These are phyloP conservation scores for Aspergillus novoparasiticus DNA, from an alignment of 2,329 filamentous ascomycete species.

Conservation along the genomic window DNA sequence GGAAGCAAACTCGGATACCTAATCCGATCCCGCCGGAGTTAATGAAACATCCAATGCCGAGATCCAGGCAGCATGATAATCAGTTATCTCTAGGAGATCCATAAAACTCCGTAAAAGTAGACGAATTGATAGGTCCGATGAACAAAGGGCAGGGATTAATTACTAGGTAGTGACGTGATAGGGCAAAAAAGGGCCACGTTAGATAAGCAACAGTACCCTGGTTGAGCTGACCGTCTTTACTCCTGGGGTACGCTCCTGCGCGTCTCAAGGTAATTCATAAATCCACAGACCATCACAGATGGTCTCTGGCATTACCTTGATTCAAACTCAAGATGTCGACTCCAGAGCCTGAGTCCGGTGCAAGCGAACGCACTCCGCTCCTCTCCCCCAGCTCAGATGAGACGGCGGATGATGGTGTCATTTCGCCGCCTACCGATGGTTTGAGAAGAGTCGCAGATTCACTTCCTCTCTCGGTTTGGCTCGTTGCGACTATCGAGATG, in stretches of 20 bases:
- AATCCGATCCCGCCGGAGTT: too few species aligned
- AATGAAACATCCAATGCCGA: too few species aligned
- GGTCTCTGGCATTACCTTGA: background rate
- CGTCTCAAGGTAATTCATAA: background rate
- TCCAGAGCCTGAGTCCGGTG: background rate
- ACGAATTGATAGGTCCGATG: background rate
- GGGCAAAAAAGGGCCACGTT: background rate
- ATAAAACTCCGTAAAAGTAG: too few species aligned
- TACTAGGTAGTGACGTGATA: background rate
- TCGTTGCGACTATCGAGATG: conserved; percentile 12
- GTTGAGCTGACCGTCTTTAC: background rate
- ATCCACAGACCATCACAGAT: background rate
- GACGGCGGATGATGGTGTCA: background rate
- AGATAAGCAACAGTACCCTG: background rate
- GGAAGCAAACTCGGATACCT: too few species aligned
- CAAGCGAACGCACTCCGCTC: background rate
- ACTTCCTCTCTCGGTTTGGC: conserved; percentile 5
- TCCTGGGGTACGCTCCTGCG: background rate
- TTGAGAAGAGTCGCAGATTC: background rate
- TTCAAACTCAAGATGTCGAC: background rate
- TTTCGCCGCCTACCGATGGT: background rate
- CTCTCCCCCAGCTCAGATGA: background rate
- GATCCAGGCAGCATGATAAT: too few species aligned
- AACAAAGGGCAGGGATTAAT: background rate
- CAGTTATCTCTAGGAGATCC: too few species aligned